phyloP scores from a whole-genome alignment of 2,329 filamentous ascomycete species.

The Aspergillus udagawae region DNA sequence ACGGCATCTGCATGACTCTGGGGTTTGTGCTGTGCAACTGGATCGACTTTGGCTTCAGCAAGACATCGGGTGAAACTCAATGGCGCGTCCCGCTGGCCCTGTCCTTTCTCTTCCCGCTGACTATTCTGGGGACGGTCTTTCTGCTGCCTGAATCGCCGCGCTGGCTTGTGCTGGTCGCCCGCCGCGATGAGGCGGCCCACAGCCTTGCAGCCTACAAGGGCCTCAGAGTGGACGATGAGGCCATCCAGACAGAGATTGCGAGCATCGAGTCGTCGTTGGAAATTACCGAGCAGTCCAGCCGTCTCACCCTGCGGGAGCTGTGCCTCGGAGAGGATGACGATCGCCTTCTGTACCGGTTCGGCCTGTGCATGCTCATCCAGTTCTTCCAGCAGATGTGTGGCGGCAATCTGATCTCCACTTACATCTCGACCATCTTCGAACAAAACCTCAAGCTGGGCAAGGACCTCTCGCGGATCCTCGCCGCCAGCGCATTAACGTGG shows the following conservation, averaged over 20 bases:
- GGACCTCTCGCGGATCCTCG: constrained; percentile 11
- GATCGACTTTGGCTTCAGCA: constrained; percentile 42
- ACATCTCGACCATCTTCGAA: constrained; percentile 21
- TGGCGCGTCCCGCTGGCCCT: constrained; percentile 41
- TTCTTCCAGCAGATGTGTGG: constrained; percentile 42
- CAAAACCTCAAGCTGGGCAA: constrained; percentile 8
- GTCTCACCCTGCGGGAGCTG: constrained; percentile 34
- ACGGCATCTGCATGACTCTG: constrained; percentile 41
- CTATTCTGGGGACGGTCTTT: constrained; percentile 23
- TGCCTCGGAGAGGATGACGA: constrained; percentile 44
- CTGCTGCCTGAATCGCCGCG: constrained; percentile 33
- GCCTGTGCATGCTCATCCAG: constrained; percentile 47
- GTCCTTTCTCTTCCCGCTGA: constrained; percentile 26
- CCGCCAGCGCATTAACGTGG: constrained; percentile 13
- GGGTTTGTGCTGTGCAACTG: constrained; percentile 44
- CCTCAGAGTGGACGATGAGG: constrained; percentile 27
- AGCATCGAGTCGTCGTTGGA: constrained; percentile 46
- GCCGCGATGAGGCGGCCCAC: constrained; percentile 19
- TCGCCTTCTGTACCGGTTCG: constrained; percentile 46
- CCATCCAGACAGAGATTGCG: constrained; percentile 42
- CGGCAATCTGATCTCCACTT: constrained; percentile 40
- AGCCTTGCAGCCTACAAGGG: constrained; percentile 15
- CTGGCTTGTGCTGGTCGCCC: constrained; percentile 28
- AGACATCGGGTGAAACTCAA: constrained; percentile 19
- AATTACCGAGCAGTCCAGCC: constrained; percentile 31